Conservation (phyloP, 116 monocot genomes). For the Iris pallida region DNA sequence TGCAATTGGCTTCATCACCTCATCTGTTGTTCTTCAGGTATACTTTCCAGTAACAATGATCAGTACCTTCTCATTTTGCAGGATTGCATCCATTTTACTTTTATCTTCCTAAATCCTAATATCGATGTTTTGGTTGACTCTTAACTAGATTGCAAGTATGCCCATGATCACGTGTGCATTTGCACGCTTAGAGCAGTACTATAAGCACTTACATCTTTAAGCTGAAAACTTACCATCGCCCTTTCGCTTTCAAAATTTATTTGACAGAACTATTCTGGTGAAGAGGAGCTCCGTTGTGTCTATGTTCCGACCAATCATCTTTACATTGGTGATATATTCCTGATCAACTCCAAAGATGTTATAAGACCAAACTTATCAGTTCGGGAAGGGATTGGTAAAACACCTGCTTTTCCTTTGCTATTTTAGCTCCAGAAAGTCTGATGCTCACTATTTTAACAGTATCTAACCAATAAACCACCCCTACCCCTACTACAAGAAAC, state of each 20-base stretch:
- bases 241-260: not conserved
- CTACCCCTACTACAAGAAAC: too few relatives aligned
- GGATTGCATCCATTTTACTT: too few relatives aligned
- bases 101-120: too few relatives aligned
- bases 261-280: slow-evolving; percentile 65
- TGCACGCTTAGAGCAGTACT: too few relatives aligned
- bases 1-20: slow-evolving; percentile 88
- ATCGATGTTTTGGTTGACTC: too few relatives aligned
- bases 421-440: not conserved
- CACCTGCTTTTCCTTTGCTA: too few relatives aligned
- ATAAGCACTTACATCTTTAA: too few relatives aligned
- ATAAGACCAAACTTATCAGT: slow-evolving; percentile 84
- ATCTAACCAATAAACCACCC: too few relatives aligned
- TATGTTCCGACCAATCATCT: slow-evolving; percentile 96
- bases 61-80: too few relatives aligned
- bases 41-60: not conserved
- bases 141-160: too few relatives aligned
- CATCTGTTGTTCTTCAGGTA: slow-evolving; percentile 76
- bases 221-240: not conserved
- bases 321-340: slow-evolving; percentile 82
- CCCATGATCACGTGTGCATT: too few relatives aligned
- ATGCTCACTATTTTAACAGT: too few relatives aligned
- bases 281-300: slow-evolving; percentile 78
- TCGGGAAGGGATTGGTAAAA: slow-evolving; percentile 89
- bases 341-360: slow-evolving; percentile 75